These are phyloP conservation scores for Cicer judaicum DNA, from an alignment of 306 rosid genomes.

Conservation along the genomic window DNA sequence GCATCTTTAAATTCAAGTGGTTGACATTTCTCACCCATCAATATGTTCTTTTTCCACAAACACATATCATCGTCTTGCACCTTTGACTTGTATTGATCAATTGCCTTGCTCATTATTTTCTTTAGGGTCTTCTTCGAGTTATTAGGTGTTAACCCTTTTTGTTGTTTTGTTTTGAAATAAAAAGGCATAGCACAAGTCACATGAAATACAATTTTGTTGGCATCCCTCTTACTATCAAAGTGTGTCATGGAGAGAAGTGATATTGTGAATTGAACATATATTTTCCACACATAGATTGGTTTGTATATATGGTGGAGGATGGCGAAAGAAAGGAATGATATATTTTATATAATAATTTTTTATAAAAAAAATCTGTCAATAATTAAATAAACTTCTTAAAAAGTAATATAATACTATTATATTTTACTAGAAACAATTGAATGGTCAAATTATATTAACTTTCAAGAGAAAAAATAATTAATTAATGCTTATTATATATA, in stretches of 20 bases:
- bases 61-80: constrained; percentile 37
- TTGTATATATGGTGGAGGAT: neutral
- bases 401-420: no score
- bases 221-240: no score
- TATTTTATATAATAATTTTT: no score
- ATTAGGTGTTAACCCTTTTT: no score
- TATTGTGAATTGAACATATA: neutral
- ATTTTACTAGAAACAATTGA: no score
- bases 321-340: neutral
- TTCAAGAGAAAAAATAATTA: no score
- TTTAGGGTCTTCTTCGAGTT: constrained; percentile 11
- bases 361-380: neutral
- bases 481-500: no score
- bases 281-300: neutral
- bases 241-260: neutral
- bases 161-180: no score
- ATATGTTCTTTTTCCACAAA: constrained; percentile 55
- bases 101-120: constrained; percentile 27
- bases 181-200: constrained; percentile 28
- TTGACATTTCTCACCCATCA: constrained; percentile 58
- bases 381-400: neutral
- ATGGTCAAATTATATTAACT: no score
- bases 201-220: constrained; percentile 24
- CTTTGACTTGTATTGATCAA: neutral
- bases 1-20: constrained; percentile 52